phyloP scores from a whole-genome alignment of 2,329 filamentous ascomycete genomes.

The Lasiodiplodia gonubiensis region DNA sequence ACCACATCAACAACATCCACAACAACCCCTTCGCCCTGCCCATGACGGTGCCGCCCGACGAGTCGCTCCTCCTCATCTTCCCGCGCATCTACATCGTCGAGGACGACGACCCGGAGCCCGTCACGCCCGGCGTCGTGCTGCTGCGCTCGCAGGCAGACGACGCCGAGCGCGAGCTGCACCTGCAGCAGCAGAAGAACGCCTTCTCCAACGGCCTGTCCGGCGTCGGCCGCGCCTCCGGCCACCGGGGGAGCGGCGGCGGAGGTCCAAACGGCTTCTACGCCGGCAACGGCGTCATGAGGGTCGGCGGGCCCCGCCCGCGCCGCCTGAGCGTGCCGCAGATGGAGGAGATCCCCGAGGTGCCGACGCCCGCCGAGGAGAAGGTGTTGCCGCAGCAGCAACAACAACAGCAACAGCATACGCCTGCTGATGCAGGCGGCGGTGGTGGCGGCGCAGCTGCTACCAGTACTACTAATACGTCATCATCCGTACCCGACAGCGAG shows the following conservation, averaged over 20 bases:
- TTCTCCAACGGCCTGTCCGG: background rate
- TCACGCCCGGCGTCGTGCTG: constrained; percentile 6
- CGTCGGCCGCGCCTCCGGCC: background rate
- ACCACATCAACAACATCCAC: background rate
- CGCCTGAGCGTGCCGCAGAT: constrained; percentile 3
- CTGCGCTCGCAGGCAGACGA: constrained; percentile 13
- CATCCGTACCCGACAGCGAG: background rate
- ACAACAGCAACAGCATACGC: background rate
- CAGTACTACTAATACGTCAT: background rate
- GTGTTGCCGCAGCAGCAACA: background rate
- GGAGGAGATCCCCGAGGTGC: constrained; percentile 18
- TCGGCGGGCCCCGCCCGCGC: constrained; percentile 1
- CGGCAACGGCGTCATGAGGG: constrained; percentile 8
- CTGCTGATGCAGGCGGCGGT: background rate
- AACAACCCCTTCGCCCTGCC: background rate
- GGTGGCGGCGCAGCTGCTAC: background rate
- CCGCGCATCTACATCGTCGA: constrained; percentile 26
- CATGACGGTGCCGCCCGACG: background rate
- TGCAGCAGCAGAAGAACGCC: constrained; percentile 8
- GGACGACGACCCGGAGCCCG: constrained; percentile 21
- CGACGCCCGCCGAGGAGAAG: constrained; percentile 11
- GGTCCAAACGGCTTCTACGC: background rate
- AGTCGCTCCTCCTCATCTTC: constrained; percentile 20
- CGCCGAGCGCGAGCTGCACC: constrained; percentile 1
- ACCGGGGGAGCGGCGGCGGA: background rate